Conservation (phyloP, 768 basidiomycete species). For the Hypsizygus marmoreus region DNA sequence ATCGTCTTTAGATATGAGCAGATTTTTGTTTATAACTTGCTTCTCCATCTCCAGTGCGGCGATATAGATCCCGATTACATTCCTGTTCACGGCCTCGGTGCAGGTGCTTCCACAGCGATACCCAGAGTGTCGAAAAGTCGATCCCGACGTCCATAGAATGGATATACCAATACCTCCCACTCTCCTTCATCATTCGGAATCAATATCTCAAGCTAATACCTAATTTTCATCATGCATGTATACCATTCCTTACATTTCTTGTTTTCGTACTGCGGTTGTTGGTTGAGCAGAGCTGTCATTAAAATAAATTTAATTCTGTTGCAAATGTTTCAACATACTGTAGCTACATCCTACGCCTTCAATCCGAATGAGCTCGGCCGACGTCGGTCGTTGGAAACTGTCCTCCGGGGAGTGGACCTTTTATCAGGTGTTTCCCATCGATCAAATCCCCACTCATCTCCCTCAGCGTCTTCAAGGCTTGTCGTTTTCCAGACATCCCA, state of each 20-base stretch:
- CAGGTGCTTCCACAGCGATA: constrained; percentile 48
- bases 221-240: constrained; percentile 1
- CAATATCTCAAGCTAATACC: constrained; percentile 6
- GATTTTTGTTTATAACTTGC: constrained; percentile 81
- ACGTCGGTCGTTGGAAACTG: not conserved
- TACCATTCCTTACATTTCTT: not conserved
- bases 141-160: constrained; percentile 44
- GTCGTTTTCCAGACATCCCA: constrained; percentile 54
- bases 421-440: constrained; percentile 38
- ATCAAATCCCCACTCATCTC: constrained; percentile 52
- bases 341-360: not conserved
- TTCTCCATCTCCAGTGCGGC: constrained; percentile 75
- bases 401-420: not conserved
- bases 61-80: constrained; percentile 77
- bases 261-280: too few species aligned
- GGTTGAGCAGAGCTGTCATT: too few species aligned
- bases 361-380: constrained; percentile 1
- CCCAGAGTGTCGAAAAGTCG: constrained; percentile 59
- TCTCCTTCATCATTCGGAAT: too few species aligned
- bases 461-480: constrained; percentile 25
- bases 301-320: too few species aligned
- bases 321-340: too few species aligned
- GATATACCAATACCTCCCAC: not conserved
- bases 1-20: constrained; percentile 70
- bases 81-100: constrained; percentile 79